phyloP scores from a whole-genome alignment of 1,284 basidiomycete species.

The Stygiomarasmius scandens region DNA sequence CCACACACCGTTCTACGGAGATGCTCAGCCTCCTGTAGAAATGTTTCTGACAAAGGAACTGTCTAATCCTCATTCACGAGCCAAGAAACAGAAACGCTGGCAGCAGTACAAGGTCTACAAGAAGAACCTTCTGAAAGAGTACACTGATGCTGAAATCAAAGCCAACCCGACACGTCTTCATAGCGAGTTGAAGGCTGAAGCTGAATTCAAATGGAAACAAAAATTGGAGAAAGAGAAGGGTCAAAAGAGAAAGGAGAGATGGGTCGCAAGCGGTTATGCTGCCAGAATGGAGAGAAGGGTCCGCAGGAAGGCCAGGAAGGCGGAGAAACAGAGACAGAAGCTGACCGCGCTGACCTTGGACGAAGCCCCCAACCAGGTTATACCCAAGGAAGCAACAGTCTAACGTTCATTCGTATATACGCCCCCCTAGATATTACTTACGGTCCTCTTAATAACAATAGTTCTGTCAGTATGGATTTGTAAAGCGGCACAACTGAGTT shows the following conservation, averaged over 20 bases:
- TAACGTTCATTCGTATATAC: neutral
- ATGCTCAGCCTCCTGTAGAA: conserved; percentile 60
- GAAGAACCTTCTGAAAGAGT: conserved; percentile 52
- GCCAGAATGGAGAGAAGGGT: conserved; percentile 48
- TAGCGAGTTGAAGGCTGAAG: conserved; percentile 68
- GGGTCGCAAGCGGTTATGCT: conserved; percentile 50
- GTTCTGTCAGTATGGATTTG: too few species aligned
- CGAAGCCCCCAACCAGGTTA: conserved; percentile 66
- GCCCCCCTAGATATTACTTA: neutral
- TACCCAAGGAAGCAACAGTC: conserved; percentile 42
- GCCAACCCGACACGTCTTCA: conserved; percentile 57
- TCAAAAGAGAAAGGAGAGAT: conserved; percentile 59
- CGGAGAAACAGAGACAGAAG: conserved; percentile 63
- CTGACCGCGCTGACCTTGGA: conserved; percentile 63
- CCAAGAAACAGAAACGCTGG: conserved; percentile 79
- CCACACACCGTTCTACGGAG: conserved; percentile 42
- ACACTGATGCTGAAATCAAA: conserved; percentile 55
- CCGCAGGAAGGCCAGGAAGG: conserved; percentile 48
- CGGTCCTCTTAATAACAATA: neutral
- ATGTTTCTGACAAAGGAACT: conserved; percentile 66
- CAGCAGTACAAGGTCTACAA: conserved; percentile 53
- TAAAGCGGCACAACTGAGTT: too few species aligned
- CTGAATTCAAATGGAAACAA: conserved; percentile 71
- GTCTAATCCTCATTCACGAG: conserved; percentile 76
- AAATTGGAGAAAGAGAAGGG: conserved; percentile 58